phyloP scores from a whole-genome alignment of 805 yeast species.

The Barnettozyma botsteinii region DNA sequence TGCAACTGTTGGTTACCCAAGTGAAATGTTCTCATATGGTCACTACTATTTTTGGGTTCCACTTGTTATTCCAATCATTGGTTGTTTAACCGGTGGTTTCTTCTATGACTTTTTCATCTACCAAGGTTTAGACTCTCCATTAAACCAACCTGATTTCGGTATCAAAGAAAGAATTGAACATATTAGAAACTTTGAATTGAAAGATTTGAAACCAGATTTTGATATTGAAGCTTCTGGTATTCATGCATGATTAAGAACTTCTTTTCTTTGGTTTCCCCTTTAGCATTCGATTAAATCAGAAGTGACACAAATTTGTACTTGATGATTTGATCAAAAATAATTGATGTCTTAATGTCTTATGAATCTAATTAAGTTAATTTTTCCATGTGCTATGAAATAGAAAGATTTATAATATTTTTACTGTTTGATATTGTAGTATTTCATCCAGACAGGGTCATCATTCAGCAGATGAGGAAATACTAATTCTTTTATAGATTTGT shows the following conservation, averaged over 20 bases:
- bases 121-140: conserved; percentile 47
- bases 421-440: too few relatives aligned
- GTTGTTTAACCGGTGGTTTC: conserved; percentile 42
- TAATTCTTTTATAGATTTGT: too few relatives aligned
- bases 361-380: too few relatives aligned
- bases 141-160: conserved; percentile 38
- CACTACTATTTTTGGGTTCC: conserved; percentile 50
- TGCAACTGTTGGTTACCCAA: conserved; percentile 41
- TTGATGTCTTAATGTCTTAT: too few relatives aligned
- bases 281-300: too few relatives aligned
- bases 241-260: not conserved
- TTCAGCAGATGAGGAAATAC: too few relatives aligned
- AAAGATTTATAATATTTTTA: not conserved
- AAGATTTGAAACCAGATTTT: conserved; percentile 22
- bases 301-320: too few relatives aligned
- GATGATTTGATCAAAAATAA: too few relatives aligned
- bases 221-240: conserved; percentile 8
- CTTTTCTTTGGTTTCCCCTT: too few relatives aligned
- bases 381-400: not conserved
- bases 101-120: conserved; percentile 46
- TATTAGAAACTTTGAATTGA: conserved; percentile 17
- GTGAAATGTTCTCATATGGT: conserved; percentile 33
- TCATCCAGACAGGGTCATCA: too few relatives aligned
- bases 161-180: conserved; percentile 14
- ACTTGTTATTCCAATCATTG: conserved; percentile 43